Conservation (phyloP, 495 filamentous ascomycete genomes). For the Thozetella sp. region DNA sequence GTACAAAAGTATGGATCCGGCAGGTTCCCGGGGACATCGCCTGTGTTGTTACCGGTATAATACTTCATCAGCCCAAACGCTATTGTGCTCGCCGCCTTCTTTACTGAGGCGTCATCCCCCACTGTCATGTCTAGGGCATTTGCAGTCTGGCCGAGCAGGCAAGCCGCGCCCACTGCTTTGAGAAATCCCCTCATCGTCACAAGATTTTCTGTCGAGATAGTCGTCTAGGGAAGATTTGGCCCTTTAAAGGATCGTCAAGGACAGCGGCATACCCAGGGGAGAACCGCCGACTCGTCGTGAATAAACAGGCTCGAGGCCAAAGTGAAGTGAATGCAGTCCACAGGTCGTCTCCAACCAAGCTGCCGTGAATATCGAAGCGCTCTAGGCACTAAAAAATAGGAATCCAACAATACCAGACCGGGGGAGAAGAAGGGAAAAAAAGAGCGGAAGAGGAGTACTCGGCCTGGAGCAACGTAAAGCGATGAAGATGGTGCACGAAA, state of each 20-base stretch:
- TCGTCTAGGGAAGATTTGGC: neutral
- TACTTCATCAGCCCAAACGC: slow-evolving; percentile 51
- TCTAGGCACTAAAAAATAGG: neutral
- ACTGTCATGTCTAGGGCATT: slow-evolving; percentile 26
- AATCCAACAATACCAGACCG: neutral
- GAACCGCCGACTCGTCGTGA: neutral
- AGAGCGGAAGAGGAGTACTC: slow-evolving; percentile 4
- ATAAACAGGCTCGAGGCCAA: neutral
- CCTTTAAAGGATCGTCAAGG: slow-evolving; percentile 10
- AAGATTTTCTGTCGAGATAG: slow-evolving; percentile 7
- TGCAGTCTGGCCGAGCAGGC: slow-evolving; percentile 20
- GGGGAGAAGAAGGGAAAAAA: neutral
- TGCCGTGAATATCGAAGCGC: no score
- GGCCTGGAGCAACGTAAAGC: slow-evolving; percentile 15
- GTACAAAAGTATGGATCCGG: slow-evolving; percentile 74
- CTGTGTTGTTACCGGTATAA: slow-evolving; percentile 72
- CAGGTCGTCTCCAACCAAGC: neutral
- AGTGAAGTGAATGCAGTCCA: neutral
- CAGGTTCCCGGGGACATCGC: slow-evolving; percentile 71
- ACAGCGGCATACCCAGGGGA: neutral
- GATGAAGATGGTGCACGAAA: slow-evolving; percentile 3
- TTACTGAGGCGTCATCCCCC: slow-evolving; percentile 34
- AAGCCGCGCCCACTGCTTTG: slow-evolving; percentile 9
- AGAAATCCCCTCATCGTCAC: slow-evolving; percentile 24
- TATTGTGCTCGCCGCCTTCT: slow-evolving; percentile 42